Percentiles rank a stretch among this genome's conserved stretches.
These are phyloP conservation scores for Neocatenulostroma microsporum DNA, from an alignment of 2,329 filamentous ascomycete genomes.

Conservation along the genomic window DNA sequence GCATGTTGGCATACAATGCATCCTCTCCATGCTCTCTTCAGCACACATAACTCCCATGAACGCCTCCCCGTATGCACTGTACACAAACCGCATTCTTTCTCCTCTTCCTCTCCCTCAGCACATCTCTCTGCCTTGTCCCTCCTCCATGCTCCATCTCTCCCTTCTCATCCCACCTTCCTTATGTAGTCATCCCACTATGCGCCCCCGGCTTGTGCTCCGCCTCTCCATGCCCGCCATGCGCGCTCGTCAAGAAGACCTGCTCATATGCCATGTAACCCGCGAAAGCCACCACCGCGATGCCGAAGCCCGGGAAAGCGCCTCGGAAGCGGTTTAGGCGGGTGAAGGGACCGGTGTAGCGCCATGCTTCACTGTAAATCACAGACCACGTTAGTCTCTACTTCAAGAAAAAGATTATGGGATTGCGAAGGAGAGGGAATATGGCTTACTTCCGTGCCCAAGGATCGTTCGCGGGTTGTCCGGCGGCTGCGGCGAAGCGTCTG, in stretches of 20 bases:
- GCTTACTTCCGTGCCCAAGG: constrained; percentile 44
- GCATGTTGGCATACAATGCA: too few relatives aligned
- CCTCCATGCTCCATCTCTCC: too few relatives aligned
- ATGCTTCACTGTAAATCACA: constrained; percentile 63
- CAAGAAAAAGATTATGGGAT: neutral
- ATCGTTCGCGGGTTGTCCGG: constrained; percentile 54
- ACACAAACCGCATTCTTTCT: too few relatives aligned
- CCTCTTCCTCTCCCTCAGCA: too few relatives aligned
- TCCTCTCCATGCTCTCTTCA: too few relatives aligned
- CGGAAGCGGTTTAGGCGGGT: constrained; percentile 84
- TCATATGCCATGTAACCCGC: constrained; percentile 84
- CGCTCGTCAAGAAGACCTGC: constrained; percentile 71
- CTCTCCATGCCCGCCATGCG: constrained; percentile 32
- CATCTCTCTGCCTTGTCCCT: too few relatives aligned
- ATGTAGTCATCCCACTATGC: too few relatives aligned
- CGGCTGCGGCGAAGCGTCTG: constrained; percentile 65
- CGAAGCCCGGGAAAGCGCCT: constrained; percentile 77
- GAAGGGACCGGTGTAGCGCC: constrained; percentile 88
- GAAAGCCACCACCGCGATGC: constrained; percentile 87
- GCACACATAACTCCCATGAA: too few relatives aligned
- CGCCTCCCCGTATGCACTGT: too few relatives aligned
- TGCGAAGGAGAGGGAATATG: neutral
- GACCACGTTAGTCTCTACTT: constrained; percentile 3
- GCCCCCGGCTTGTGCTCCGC: too few relatives aligned
- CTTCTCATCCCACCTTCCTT: too few relatives aligned